Evolutionary conservation across 2,329 filamentous ascomycete species (phyloP), one percentile per base, ranked within the genome.

Genomic region (Zymoseptoria tritici): DNA sequence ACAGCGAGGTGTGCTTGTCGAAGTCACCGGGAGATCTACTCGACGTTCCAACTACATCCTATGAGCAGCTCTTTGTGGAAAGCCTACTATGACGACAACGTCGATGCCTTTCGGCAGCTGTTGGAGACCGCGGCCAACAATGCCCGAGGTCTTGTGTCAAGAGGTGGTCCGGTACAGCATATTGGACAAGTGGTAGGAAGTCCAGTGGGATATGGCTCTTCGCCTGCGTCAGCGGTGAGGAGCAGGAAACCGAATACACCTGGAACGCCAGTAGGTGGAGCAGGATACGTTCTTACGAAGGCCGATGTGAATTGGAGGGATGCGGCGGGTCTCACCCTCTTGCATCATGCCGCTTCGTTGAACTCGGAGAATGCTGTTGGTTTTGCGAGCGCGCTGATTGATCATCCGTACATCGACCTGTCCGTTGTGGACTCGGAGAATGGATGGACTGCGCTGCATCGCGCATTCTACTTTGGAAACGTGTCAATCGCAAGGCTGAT

Each of bases 61-160:
- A 94, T 97, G 93, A 97, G 90, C 87, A 88, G 91, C 81, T 85
- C 89, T 84, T 86, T 99, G 76, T 97, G 93, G 93, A 92, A 91
- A 83, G 90, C 85, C 76, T 97, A 93, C 76, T 88, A 95, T 81
- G 89, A 97, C 85, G 90, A 97, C 83, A 91, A 99, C 85, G 89
- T 96, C 85, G 92, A 96, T 75, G 86, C 81, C 74, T 97, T 99
- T 83, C 88, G 89, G 79, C 88, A 88, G 80, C 84, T 95, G 73
- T 83, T 99, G 83, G 87, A 87, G 72, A 85, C 85, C 75, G 82
- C 87, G 77, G 81, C 82, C 72, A 82, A 80, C 74, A 82, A 79
- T 72, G 72, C 80, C 64, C 83, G 84, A 68, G 71, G 78, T 60
- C 73, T 66, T 51, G 61, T 79, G 61, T 76, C 81, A 70, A 70